Evolutionary conservation across 2,329 filamentous ascomycete species (phyloP), one percentile per base, ranked within the genome.

Genomic region (Elsinoe necatrix): DNA sequence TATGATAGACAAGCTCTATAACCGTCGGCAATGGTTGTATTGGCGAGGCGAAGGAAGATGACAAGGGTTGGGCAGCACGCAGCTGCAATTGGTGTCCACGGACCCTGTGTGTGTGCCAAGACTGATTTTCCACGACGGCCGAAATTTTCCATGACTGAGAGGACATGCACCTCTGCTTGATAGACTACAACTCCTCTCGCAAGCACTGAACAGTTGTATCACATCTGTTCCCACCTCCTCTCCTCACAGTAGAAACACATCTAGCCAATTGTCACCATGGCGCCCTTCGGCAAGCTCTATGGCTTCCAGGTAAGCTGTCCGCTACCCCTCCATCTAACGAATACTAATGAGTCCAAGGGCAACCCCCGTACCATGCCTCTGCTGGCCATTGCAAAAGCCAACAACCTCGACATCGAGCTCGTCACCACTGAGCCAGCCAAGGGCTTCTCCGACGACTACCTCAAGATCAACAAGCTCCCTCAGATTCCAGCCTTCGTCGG

Each of bases 211-310:
- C 57, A 55, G 54, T 42, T 56, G 45, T 57, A 50, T 25, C 41
- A 20, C 42, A 45, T 9, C 27, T 29, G 41, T n/a, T 20, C 12
- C 11, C 12, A 50, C 25, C 57, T 57, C 45, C 41, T 18, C 23
- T 34, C 14, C 45, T 54, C 52, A 58, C 39, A 58, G 39, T 31
- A 48, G 20, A 41, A 48, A 18, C 45, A 59, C 54, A 61, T 12
- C 43, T 39, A 57, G 34, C 42, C 41, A 59, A 54, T 42, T 42
- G 43, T 57, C 62, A 66, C 43, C 58, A 70, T 68, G 67, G 62
- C 66, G 87, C 81, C 88, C 73, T 97, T 98, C 83, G 93, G 93
- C 79, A 98, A 95, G 81, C 84, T 98, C 71, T 97, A 93, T 84
- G 87, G 86, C 73, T 83, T 82, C 75, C 73, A 82, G 78, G 92